A percentile compares a stretch with the other conserved stretches of the same genome.
phyloP scores from a whole-genome alignment of 202 grass and related monocot species.

The Setaria italica region DNA sequence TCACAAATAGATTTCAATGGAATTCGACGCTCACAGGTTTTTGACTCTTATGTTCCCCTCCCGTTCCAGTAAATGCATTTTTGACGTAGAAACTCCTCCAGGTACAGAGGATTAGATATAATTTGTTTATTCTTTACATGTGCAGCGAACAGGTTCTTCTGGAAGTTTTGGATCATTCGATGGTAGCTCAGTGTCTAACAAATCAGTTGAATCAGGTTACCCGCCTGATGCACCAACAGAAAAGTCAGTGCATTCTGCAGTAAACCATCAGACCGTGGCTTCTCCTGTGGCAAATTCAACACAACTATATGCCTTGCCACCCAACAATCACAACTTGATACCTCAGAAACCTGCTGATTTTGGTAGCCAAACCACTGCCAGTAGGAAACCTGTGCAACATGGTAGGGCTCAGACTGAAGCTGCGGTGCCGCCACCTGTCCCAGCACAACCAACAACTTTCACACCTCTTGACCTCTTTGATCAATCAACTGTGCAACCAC shows the following conservation, averaged over 20 bases:
- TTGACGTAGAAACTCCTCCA: slow-evolving; percentile 25
- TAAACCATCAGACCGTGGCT: slow-evolving; percentile 42
- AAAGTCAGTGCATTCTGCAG: slow-evolving; percentile 47
- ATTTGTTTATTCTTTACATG: slow-evolving; percentile 50
- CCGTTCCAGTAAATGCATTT: slow-evolving; percentile 40
- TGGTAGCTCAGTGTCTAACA: slow-evolving; percentile 57
- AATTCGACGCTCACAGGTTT: slow-evolving; percentile 62
- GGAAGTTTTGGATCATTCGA: slow-evolving; percentile 92
- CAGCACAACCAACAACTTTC: slow-evolving; percentile 39
- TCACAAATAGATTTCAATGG: slow-evolving; percentile 48
- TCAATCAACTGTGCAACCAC: slow-evolving; percentile 43
- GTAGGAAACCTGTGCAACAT: slow-evolving; percentile 47
- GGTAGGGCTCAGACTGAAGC: slow-evolving; percentile 25
- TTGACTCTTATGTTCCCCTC: slow-evolving; percentile 30
- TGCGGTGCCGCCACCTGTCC: slow-evolving; percentile 16
- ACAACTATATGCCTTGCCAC: slow-evolving; percentile 41
- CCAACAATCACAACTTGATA: slow-evolving; percentile 36
- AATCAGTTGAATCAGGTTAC: slow-evolving; percentile 63
- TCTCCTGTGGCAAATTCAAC: slow-evolving; percentile 47
- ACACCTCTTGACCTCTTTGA: slow-evolving; percentile 49
- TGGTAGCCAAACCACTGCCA: slow-evolving; percentile 35
- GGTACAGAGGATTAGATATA: slow-evolving; percentile 35
- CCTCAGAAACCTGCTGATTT: slow-evolving; percentile 47
- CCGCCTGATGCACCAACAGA: slow-evolving; percentile 66
- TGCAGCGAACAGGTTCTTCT: slow-evolving; percentile 88